Base-by-base conservation (phyloP, 805 yeast genomes). In the Schwanniomyces sp. region DNA sequence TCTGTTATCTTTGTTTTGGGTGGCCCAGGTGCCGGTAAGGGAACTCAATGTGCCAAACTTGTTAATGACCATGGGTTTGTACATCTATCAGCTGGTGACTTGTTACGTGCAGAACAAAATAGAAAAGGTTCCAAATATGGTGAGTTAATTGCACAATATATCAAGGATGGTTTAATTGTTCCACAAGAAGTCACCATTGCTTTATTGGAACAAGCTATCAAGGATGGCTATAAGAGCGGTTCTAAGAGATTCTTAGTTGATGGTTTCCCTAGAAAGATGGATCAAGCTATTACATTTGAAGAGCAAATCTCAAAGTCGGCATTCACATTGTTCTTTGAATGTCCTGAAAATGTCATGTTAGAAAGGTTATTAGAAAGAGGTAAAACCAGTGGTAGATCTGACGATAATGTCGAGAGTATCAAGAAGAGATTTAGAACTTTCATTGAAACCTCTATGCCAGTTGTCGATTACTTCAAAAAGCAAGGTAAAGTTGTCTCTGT, bases 201-300 rank as follows among this genome's bases (percentile, higher is more conserved):
- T 1, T 72, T 92, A 48, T 77, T 92, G 60, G 80, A 85, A 58
- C 84, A 86, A 52, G 96, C 97, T 8, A 91, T 92, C 70, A 59
- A 70, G 34, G 85, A 78, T 29, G 70, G 78, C 43, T 64, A 66
- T 53, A 40, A 49, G 17, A 62, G 74, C n/a, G 85, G 87, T 12
- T 74, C 69, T 21, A 76, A 75, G 45, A 82, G 82, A 56, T 92
- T 91, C 66, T 73, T 92, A 58, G 84, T 92, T 45, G 99, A 92
- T 66, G 99, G 99, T 0, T 92, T 94, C 79, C 99, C 99, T 42
- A 81, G 98, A 65, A 90, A 91, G 66, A 92, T 94, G 97, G 98
- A 94, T 69, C 99, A 92, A 74, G 98, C 98, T 0, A 50, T 86
- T 36, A 87, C 92, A n/a, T 92, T 92, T 64, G 98, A 92, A 70